Evolutionary conservation across 352 stramenopile species (phyloP), one percentile per base, ranked within the genome.

Genomic region (Pythium myriotylum): DNA sequence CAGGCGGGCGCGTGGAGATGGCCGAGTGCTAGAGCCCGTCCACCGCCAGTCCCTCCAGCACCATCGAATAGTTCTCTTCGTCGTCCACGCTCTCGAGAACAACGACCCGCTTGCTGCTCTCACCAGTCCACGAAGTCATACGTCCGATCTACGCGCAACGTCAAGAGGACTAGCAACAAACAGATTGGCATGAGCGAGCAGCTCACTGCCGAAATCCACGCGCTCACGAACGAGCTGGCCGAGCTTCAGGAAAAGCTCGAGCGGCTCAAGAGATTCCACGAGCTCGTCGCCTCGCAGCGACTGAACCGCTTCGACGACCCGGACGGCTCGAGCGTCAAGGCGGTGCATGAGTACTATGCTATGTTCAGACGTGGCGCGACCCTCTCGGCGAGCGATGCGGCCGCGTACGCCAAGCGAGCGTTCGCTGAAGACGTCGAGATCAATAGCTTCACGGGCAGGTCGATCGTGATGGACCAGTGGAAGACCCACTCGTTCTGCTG

Each of bases 241-340:
- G 14, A 14, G 33, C 33, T 40, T 14, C 33, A 40, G 33, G 14
- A 8, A 8, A 40, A 24, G 42, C 4, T 49, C 20, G 42, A 49
- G 42, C 4, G 10, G 42, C 42, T 49, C n/a, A 27, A 14, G 6
- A 10, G n/a, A 5, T 32, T 17, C 5, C 52, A 39, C 17, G 27
- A 59, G 10, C 19, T 59, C 4, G 12, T 59, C 19, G 6, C 35
- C 12, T 42, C 52, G 2, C 35, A 29, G 5, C 23, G 9, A 12
- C 52, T 59, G 4, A 47, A 59, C 23, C 52, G 52, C 16, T 41
- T 47, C 17, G 52, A 59, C 23, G 52, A 50, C 37, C 19, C 2
- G 6, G 39, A 59, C 40, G 52, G 52, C 7, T 59, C 52, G 13
- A 39, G 35, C 39, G 22, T 40, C 22, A 59, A 49, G 24, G 35